phyloP scores from a whole-genome alignment of 2,329 filamentous ascomycete genomes.

The Exophiala xenobiotica region DNA sequence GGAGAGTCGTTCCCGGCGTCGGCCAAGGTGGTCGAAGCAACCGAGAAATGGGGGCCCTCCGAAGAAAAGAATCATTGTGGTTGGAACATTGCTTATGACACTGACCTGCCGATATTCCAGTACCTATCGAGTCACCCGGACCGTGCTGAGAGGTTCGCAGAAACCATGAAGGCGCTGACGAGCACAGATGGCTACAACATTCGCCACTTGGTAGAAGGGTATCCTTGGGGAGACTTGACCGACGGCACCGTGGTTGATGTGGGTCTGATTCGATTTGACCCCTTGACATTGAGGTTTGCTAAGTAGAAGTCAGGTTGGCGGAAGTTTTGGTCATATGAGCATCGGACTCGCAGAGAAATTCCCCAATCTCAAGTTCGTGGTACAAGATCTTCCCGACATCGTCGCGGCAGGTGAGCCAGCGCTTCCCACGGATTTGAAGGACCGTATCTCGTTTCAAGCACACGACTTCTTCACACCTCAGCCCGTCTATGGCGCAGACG shows the following conservation, averaged over 20 bases:
- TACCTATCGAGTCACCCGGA: slow-evolving; percentile 14
- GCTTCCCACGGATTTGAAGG: neutral
- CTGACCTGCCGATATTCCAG: slow-evolving; percentile 15
- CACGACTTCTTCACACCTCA: slow-evolving; percentile 41
- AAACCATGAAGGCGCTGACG: slow-evolving; percentile 20
- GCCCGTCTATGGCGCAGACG: slow-evolving; percentile 31
- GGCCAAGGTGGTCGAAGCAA: slow-evolving; percentile 23
- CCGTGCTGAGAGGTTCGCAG: slow-evolving; percentile 7
- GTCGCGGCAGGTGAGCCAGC: neutral
- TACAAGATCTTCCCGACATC: neutral
- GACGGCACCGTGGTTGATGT: slow-evolving; percentile 21
- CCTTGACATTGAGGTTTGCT: neutral
- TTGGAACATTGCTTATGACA: slow-evolving; percentile 18
- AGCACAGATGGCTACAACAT: slow-evolving; percentile 18
- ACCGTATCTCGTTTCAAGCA: slow-evolving; percentile 6
- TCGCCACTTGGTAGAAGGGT: slow-evolving; percentile 18
- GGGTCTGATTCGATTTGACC: slow-evolving; percentile 2
- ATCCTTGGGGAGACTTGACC: slow-evolving; percentile 17
- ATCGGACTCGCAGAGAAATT: neutral
- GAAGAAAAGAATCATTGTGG: slow-evolving; percentile 14
- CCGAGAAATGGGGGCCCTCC: slow-evolving; percentile 13
- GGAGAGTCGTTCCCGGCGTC: slow-evolving; percentile 21
- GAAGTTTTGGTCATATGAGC: neutral
- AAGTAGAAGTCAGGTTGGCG: neutral
- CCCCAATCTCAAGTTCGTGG: neutral